These are phyloP conservation scores for Trichophaea hybrida DNA, from an alignment of 2,329 filamentous ascomycete species.

Conservation along the genomic window DNA sequence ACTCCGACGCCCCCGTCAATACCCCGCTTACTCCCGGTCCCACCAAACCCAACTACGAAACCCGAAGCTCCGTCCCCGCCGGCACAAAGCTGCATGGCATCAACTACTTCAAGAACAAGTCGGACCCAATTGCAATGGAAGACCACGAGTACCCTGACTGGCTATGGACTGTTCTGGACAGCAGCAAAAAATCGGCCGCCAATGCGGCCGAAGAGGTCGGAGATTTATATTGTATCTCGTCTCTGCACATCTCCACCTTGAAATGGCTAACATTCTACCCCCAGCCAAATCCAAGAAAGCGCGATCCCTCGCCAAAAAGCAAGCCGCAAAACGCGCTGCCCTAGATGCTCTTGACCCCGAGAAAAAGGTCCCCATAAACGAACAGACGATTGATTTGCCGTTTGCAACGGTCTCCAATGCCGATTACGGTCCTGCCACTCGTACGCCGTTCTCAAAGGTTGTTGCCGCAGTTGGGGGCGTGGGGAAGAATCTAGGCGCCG, in stretches of 20 bases:
- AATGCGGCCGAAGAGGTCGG: constrained; percentile 44
- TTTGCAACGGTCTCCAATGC: constrained; percentile 20
- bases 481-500: constrained; percentile 22
- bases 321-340: constrained; percentile 50
- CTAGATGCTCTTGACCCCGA: constrained; percentile 36
- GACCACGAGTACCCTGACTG: constrained; percentile 68
- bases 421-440: background rate
- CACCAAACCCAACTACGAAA: background rate
- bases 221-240: constrained; percentile 61
- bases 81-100: constrained; percentile 59
- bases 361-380: constrained; percentile 54
- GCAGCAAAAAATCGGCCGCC: constrained; percentile 39
- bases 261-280: background rate
- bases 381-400: constrained; percentile 64
- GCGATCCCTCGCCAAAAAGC: constrained; percentile 54
- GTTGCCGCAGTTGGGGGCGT: constrained; percentile 17
- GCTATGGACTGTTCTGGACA: constrained; percentile 60
- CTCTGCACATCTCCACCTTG: background rate
- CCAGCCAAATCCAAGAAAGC: constrained; percentile 75
- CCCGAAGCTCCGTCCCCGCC: constrained; percentile 32
- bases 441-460: constrained; percentile 8
- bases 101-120: constrained; percentile 60
- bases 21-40: background rate
- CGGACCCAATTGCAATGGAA: constrained; percentile 57
- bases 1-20: constrained; percentile 1